A percentile compares a stretch with the other conserved stretches of the same genome.
Conservation (phyloP, 495 filamentous ascomycete genomes). For the Hypoxylon subgilvum region DNA sequence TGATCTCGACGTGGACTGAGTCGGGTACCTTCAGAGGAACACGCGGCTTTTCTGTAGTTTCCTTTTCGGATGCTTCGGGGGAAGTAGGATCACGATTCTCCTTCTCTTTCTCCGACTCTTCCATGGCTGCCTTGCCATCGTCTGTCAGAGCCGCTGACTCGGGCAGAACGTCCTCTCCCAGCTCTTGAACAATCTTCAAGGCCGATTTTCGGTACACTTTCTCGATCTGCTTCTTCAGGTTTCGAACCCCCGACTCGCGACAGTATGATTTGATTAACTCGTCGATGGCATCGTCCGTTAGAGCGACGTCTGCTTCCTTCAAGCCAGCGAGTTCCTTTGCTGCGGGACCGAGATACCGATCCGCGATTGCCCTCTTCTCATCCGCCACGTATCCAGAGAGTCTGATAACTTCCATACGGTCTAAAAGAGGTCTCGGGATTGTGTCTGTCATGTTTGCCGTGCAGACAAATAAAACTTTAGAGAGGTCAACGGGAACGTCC, state of each 20-base stretch:
- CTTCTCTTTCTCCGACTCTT: conserved; percentile 61
- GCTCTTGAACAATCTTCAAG: conserved; percentile 92
- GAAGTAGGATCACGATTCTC: conserved; percentile 29
- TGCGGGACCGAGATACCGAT: conserved; percentile 87
- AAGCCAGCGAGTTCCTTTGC: conserved; percentile 90
- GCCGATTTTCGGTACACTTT: conserved; percentile 98
- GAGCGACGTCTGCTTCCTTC: conserved; percentile 85
- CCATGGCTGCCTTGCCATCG: conserved; percentile 82
- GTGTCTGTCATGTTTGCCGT: conserved; percentile 99
- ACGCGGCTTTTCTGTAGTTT: conserved; percentile 69
- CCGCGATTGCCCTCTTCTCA: conserved; percentile 98
- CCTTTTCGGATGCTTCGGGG: conserved; percentile 38
- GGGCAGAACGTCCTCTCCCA: conserved; percentile 83
- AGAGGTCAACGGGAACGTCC: conserved; percentile 97
- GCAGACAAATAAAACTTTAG: conserved; percentile 98
- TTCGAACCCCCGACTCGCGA: conserved; percentile 94
- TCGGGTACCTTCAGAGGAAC: conserved; percentile 85
- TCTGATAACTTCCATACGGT: conserved; percentile 98
- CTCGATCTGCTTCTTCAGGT: conserved; percentile 99
- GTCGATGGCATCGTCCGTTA: conserved; percentile 83
- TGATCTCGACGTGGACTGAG: conserved; percentile 83
- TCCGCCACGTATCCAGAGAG: conserved; percentile 96
- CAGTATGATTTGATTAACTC: conserved; percentile 99
- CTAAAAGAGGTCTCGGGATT: conserved; percentile 90
- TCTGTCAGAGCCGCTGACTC: conserved; percentile 85